Evolutionary conservation across 2,329 filamentous ascomycete genomes (phyloP).

Genomic region (Anthostomella pinea): DNA sequence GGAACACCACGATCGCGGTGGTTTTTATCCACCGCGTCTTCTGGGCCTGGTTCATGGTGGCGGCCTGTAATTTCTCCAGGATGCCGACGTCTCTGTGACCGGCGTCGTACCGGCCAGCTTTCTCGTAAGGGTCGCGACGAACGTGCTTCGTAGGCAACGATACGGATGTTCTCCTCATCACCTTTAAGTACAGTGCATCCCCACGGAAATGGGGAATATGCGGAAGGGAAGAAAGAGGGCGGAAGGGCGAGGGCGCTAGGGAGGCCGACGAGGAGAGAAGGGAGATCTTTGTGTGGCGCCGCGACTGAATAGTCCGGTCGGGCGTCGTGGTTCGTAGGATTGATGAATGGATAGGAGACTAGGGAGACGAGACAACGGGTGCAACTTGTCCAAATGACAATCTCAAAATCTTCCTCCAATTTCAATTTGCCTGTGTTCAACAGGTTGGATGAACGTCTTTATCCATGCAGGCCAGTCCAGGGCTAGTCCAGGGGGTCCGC

Average conservation of each 20-base stretch:
- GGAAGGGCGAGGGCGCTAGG: constrained; percentile 10
- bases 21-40: constrained; percentile 65
- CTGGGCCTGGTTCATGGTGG: constrained; percentile 62
- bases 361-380: too few species aligned
- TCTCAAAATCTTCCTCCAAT: too few species aligned
- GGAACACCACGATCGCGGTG: constrained; percentile 56
- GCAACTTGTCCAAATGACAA: too few species aligned
- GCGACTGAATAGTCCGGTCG: too few species aligned
- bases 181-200: constrained; percentile 27
- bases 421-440: too few species aligned
- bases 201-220: constrained; percentile 18
- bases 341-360: too few species aligned
- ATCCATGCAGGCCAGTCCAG: too few species aligned
- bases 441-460: too few species aligned
- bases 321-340: too few species aligned
- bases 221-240: constrained; percentile 10
- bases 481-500: too few species aligned
- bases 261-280: too few species aligned
- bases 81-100: constrained; percentile 45
- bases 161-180: constrained; percentile 65
- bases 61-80: constrained; percentile 54
- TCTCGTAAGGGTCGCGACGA: constrained; percentile 62
- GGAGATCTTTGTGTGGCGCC: too few species aligned
- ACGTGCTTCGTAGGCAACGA: constrained; percentile 61
- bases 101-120: constrained; percentile 57